Base-by-base conservation (phyloP, 2,329 filamentous ascomycete species). In the Ophiostoma himal-ulmi region DNA sequence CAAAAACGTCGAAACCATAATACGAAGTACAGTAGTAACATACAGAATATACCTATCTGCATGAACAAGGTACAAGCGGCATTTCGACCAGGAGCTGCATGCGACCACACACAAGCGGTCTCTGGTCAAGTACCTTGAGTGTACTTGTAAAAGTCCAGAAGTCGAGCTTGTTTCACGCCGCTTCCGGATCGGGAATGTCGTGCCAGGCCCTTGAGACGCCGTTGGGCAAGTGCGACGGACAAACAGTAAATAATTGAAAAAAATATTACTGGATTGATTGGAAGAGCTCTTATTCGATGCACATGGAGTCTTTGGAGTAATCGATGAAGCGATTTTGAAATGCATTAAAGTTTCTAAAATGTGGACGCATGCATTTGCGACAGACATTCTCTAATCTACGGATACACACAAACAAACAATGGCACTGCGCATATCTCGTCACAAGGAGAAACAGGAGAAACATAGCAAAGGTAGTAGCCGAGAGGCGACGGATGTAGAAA, bases 41-140 rank as follows among this genome's bases (percentile, higher is more conserved):
- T 5, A 8, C 7, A 39, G 13, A 20, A 20, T 54, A 22, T 14
- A 7, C 52, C 37, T 26, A n/a, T 5, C 17, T 68, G 41, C 57
- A 37, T 70, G 67, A 57, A 67, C 64, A 70, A 70, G 70, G 67
- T 70, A 70, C 70, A 68, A 70, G 70, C 70, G 69, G 70, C 67
- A 68, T 66, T 68, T 68, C 54, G 52, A 22, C 62, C 30, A 26
- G 26, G 26, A 64, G 36, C 70, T 41, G 66, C 69, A 70, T 37
- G 60, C 60, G 34, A 37, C 60, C 30, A 39, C 20, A 52, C 17
- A 60, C 20, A 54, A 54, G 48, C 54, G 10, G 10, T 5, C 22
- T 26, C 54, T 17, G 26, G n/a, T 8, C 54, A 34, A 62, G 57
- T 62, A 62, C 14, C 11, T 34, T 14, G 26, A 6, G 52, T 52